Conservation (phyloP, 2,329 filamentous ascomycete species). For the Claviceps africana region DNA sequence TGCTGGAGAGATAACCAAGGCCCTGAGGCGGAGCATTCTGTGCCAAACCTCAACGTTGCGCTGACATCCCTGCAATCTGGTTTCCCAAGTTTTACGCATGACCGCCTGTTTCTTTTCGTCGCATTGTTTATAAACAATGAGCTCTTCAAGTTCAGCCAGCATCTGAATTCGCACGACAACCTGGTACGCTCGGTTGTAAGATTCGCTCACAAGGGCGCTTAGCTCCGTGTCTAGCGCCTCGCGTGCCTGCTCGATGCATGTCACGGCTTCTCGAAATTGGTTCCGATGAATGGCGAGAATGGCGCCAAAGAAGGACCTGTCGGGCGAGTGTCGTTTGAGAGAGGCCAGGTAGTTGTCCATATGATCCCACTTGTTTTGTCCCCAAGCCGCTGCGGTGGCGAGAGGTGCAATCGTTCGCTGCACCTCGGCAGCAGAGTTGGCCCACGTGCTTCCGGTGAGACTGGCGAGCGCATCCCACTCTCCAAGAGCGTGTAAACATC, state of each 20-base stretch:
- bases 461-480: constrained; percentile 92
- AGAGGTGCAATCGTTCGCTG: constrained; percentile 84
- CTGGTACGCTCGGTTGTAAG: constrained; percentile 92
- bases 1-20: constrained; percentile 76
- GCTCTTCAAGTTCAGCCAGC: constrained; percentile 95
- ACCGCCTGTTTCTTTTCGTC: constrained; percentile 79
- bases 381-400: constrained; percentile 92
- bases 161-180: constrained; percentile 98
- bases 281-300: constrained; percentile 92
- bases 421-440: constrained; percentile 73
- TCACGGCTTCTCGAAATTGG: constrained; percentile 81
- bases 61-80: constrained; percentile 83
- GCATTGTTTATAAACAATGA: constrained; percentile 94
- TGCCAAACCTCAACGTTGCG: constrained; percentile 98
- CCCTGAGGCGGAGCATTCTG: constrained; percentile 87
- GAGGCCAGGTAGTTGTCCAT: constrained; percentile 96
- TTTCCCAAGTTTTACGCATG: constrained; percentile 92
- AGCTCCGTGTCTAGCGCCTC: constrained; percentile 93
- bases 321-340: constrained; percentile 86
- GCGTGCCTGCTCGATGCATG: constrained; percentile 78
- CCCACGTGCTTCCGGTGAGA: constrained; percentile 86
- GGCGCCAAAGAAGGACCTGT: constrained; percentile 93
- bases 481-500: constrained; percentile 88
- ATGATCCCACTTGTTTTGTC: constrained; percentile 87
- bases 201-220: constrained; percentile 91